phyloP scores from a whole-genome alignment of 2,329 filamentous ascomycete species.

The Albifimbria verrucaria region DNA sequence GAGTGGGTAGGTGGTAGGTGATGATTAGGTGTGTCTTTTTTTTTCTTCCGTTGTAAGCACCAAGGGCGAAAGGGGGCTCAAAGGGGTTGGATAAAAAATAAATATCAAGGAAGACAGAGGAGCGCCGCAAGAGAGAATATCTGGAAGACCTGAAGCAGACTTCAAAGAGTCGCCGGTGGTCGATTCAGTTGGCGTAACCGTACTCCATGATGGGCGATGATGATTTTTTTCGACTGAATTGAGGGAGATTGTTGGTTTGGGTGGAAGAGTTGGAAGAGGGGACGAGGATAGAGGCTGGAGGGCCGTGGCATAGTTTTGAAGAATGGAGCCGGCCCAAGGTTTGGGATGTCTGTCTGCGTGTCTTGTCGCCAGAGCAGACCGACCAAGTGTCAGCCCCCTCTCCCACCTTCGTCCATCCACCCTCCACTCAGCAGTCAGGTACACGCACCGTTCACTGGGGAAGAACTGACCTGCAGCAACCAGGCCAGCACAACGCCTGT shows the following conservation, averaged over 20 bases:
- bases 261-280: conserved; percentile 36
- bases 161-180: conserved; percentile 50
- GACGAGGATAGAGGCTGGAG: conserved; percentile 25
- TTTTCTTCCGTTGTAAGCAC: no score
- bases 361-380: not conserved
- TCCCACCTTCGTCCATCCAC: not conserved
- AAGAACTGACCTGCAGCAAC: no score
- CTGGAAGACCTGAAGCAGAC: conserved; percentile 45
- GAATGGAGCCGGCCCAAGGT: conserved; percentile 15
- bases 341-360: no score
- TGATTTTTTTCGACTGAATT: conserved; percentile 41
- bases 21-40: no score
- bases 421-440: not conserved
- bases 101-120: conserved; percentile 1
- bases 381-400: not conserved
- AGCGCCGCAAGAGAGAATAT: conserved; percentile 21
- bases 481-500: not conserved
- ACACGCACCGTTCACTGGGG: no score
- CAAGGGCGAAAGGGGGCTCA: no score
- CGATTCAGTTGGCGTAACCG: conserved; percentile 48
- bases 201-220: conserved; percentile 49
- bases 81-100: conserved; percentile 7
- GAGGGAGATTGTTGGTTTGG: conserved; percentile 14
- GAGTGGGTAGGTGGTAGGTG: no score
- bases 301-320: conserved; percentile 34